These are phyloP conservation scores for Chrysanthemum makinoi DNA, from an alignment of 129 eudicot genomes.

Conservation along the genomic window DNA sequence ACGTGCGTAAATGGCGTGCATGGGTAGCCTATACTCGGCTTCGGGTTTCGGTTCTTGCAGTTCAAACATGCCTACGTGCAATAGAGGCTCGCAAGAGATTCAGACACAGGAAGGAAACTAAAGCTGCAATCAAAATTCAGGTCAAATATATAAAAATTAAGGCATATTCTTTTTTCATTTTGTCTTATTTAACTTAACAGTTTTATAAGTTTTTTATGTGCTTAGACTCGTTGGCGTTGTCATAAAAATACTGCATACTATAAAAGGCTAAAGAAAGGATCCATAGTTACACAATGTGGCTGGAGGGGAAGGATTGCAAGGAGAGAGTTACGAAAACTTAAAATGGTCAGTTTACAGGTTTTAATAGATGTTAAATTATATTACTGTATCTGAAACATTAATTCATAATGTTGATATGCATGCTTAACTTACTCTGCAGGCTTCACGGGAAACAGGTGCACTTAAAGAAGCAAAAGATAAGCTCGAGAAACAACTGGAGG, in stretches of 20 bases:
- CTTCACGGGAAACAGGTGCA: slow-evolving; percentile 90
- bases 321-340: slow-evolving; percentile 71
- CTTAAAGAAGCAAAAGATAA: slow-evolving; percentile 97
- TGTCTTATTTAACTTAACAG: slow-evolving; percentile 11
- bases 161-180: neutral
- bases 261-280: slow-evolving; percentile 63
- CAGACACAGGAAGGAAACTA: slow-evolving; percentile 59
- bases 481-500: slow-evolving; percentile 96
- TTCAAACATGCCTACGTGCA: slow-evolving; percentile 77
- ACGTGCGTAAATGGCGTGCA: slow-evolving; percentile 56
- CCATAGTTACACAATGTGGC: slow-evolving; percentile 74
- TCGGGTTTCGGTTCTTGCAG: slow-evolving; percentile 53
- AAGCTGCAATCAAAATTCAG: slow-evolving; percentile 83
- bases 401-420: neutral
- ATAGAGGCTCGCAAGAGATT: slow-evolving; percentile 70
- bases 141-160: slow-evolving; percentile 27
- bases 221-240: slow-evolving; percentile 83
- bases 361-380: slow-evolving; percentile 3
- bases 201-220: neutral
- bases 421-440: slow-evolving; percentile 47
- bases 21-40: slow-evolving; percentile 63
- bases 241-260: slow-evolving; percentile 63
- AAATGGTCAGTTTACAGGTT: slow-evolving; percentile 50
- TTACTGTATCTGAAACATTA: neutral
- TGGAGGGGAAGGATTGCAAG: slow-evolving; percentile 89